Evolutionary conservation across 192 early-diverging fungal species (phyloP), one percentile per base, ranked within the genome.

Genomic region (Coemansia sp.): DNA sequence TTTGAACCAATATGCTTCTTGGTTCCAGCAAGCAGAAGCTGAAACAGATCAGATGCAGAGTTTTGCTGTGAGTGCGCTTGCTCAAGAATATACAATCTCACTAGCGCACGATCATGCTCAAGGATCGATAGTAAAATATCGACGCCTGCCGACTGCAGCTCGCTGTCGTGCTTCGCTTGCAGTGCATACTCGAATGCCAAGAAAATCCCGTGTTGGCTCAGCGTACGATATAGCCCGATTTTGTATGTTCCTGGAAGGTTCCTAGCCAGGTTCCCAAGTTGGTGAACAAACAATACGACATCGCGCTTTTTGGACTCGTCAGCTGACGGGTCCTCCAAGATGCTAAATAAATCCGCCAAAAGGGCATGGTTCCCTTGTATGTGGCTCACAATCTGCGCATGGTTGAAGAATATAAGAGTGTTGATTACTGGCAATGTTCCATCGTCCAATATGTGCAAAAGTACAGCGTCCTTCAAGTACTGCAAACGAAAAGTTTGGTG

Each of bases 401-500:
- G 86, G 68, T 94, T 93, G 75, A 89, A 89, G 63, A 91, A 93
- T 7, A 91, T 87, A 40, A 94, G 74, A 0, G 90, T 86, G 29
- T 87, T 87, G 55, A 98, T 75, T 18, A 87, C 83, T 8, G 94
- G 84, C 34, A 87, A 81, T 4, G 89, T 89, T 10, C 75, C 81
- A 21, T 98, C 95, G 59, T 95, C 93, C 15, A 95, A 63, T 48
- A 88, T 72, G 2, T 88, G 85, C 7, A 87, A 86, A 21, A 98
- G 82, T 1, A 92, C 90, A 0, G 90, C 90, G 67, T 96, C 94
- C 45, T 94, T 92, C 2, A 98, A 83, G 53, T 88, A 98, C 63
- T 93, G 92, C 13, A 95, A 58, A 7, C 96, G 86, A 65, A 92
- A 96, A 8, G 92, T 90, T 56, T 93, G 90, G 42, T 90, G 89